Percentiles rank a stretch among this genome's conserved stretches.
These are phyloP conservation scores for Lichenothelia convexa DNA, from an alignment of 495 filamentous ascomycete genomes.

Conservation along the genomic window DNA sequence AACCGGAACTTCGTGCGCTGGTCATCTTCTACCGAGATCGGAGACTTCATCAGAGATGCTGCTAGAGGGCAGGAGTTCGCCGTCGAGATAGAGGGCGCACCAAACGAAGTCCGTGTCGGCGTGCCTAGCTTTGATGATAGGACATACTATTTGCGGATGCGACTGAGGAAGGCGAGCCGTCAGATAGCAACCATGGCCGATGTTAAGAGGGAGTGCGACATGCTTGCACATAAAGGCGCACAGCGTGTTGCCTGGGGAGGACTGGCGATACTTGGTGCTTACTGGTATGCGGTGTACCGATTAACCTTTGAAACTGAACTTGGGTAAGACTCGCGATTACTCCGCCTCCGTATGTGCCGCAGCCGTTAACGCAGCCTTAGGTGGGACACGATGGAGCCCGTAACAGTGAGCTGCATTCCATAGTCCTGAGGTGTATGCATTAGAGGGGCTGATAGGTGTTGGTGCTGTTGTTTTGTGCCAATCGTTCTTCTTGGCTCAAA, in stretches of 20 bases:
- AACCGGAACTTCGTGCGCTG: constrained; percentile 60
- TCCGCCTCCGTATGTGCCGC: constrained; percentile 7
- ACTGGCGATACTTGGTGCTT: constrained; percentile 47
- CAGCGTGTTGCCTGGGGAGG: constrained; percentile 67
- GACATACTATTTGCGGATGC: constrained; percentile 65
- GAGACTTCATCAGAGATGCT: constrained; percentile 88
- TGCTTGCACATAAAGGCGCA: constrained; percentile 52
- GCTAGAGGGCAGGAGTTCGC: constrained; percentile 69
- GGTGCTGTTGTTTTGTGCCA: too few relatives aligned
- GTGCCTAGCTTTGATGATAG: constrained; percentile 81
- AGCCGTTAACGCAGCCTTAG: too few relatives aligned
- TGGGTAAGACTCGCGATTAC: constrained; percentile 22
- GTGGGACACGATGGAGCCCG: constrained; percentile 85
- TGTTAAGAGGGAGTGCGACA: constrained; percentile 69
- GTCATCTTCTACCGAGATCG: constrained; percentile 76
- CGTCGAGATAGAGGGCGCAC: constrained; percentile 59
- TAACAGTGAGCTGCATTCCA: constrained; percentile 46
- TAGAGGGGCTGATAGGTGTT: too few relatives aligned
- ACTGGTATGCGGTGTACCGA: constrained; percentile 67
- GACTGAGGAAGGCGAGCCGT: constrained; percentile 51
- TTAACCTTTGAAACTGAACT: constrained; percentile 60
- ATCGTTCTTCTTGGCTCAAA: constrained; percentile 1
- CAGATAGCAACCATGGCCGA: constrained; percentile 45
- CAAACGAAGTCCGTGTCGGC: constrained; percentile 49
- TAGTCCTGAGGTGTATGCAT: too few relatives aligned